Percentiles rank a stretch among this genome's conserved stretches.
Conservation (phyloP, 2,329 filamentous ascomycete species). For the Trichoderma oligosporum region DNA sequence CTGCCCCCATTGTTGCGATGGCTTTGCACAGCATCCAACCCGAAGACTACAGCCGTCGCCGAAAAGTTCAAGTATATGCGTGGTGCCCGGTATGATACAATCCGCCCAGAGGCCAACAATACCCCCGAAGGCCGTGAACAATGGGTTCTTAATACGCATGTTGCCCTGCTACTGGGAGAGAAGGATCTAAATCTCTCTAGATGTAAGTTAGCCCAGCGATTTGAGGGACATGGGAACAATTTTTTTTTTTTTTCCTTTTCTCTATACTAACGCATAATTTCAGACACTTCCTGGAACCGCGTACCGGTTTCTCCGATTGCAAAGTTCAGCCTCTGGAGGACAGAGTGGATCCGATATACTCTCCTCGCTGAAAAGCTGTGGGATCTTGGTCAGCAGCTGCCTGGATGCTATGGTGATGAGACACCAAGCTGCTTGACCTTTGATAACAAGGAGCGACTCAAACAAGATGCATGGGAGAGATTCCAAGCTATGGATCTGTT, state of each 20-base stretch:
- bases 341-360: conserved; percentile 55
- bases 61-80: conserved; percentile 54
- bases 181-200: conserved; percentile 58
- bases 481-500: conserved; percentile 61
- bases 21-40: conserved; percentile 52
- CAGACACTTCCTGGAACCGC: conserved; percentile 58
- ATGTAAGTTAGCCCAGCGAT: conserved; percentile 55
- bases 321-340: conserved; percentile 57
- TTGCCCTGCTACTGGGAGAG: conserved; percentile 60
- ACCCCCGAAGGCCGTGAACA: conserved; percentile 58
- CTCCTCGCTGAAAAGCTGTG: conserved; percentile 49
- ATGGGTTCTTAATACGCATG: conserved; percentile 63
- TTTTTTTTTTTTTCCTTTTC: background rate
- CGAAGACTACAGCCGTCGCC: conserved; percentile 49
- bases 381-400: conserved; percentile 51
- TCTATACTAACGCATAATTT: background rate
- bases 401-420: conserved; percentile 47
- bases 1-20: conserved; percentile 59
- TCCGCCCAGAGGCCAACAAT: conserved; percentile 50
- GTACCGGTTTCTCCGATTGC: conserved; percentile 50
- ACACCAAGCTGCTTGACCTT: conserved; percentile 45
- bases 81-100: conserved; percentile 62
- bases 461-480: conserved; percentile 47
- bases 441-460: conserved; percentile 44
- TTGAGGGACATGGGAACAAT: too few relatives aligned